Evolutionary conservation across 2,329 filamentous ascomycete genomes (phyloP), one percentile per base, ranked within the genome.

Genomic region (Fusarium aywerte): DNA sequence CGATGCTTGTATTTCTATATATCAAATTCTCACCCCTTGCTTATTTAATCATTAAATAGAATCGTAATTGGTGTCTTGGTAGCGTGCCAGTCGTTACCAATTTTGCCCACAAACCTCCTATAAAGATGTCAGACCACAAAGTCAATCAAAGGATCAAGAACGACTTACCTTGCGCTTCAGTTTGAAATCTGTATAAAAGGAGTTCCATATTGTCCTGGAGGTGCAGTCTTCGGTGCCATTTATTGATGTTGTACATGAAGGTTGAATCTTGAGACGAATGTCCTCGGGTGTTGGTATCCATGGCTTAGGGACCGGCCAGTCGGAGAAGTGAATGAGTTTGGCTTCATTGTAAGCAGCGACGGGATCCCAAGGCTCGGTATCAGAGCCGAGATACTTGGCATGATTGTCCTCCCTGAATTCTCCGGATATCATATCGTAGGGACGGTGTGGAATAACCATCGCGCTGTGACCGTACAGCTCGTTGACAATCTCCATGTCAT

Each of bases 401-500:
- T 84, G 84, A 2, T 86, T 76, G 4, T 84, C 4, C 61, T 68
- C 69, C 7, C 88, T 83, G 68, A 91, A 91, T 74, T 91, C 89
- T 16, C 85, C 86, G 0, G 85, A 86, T 1, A 91, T 71, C 10
- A 91, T 78, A 9, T 82, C 85, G 69, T 90, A 90, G 1, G 83
- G 82, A 0, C 88, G 83, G 61, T 92, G 89, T 0, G 89, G 89
- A 3, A 92, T 79, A 21, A 91, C 80, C 73, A 90, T 74, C 4
- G 87, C 87, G 27, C 76, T 85, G 38, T 86, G 80, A 3, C 78
- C 80, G 66, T 89, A 91, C 8, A 88, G 83, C 12, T 84, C 78
- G 67, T 92, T 91, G 43, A 91, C 77, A 1, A 91, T 79, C 68
- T 91, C 88, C 89, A 91, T 91, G 62, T 91, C 89, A 59, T 85